phyloP scores from a whole-genome alignment of 164 flowering plant genomes.

The Vitis riparia region DNA sequence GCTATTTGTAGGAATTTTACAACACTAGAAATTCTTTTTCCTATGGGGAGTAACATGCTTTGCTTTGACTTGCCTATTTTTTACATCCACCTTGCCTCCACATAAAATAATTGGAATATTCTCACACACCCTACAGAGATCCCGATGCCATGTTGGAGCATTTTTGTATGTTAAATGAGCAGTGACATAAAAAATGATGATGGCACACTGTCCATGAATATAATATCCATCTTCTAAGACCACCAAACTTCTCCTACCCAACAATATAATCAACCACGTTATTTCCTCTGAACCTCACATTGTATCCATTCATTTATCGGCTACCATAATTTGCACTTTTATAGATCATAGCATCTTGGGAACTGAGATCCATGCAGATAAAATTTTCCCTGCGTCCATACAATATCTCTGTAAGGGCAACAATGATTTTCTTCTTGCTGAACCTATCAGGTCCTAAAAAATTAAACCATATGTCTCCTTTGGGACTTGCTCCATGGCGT shows the following conservation, averaged over 20 bases:
- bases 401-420: slow-evolving; percentile 68
- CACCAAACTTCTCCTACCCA: slow-evolving; percentile 1
- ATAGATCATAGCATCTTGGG: slow-evolving; percentile 24
- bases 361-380: slow-evolving; percentile 54
- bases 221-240: too few relatives aligned
- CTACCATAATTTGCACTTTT: slow-evolving; percentile 20
- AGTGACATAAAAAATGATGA: too few relatives aligned
- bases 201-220: too few relatives aligned
- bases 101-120: too few relatives aligned
- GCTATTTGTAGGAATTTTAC: too few relatives aligned
- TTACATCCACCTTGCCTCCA: too few relatives aligned
- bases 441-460: slow-evolving; percentile 71
- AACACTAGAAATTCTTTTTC: too few relatives aligned
- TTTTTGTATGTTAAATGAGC: too few relatives aligned
- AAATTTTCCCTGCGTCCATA: slow-evolving; percentile 52
- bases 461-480: slow-evolving; percentile 73
- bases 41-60: too few relatives aligned
- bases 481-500: slow-evolving; percentile 32
- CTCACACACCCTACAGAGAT: too few relatives aligned
- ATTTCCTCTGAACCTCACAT: slow-evolving; percentile 56
- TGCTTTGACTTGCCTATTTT: too few relatives aligned
- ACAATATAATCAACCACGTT: slow-evolving; percentile 70
- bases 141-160: too few relatives aligned
- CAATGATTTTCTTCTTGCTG: slow-evolving; percentile 61
- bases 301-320: slow-evolving; percentile 27